phyloP scores from a whole-genome alignment of 768 basidiomycete genomes.

The Chalciporus piperatus region DNA sequence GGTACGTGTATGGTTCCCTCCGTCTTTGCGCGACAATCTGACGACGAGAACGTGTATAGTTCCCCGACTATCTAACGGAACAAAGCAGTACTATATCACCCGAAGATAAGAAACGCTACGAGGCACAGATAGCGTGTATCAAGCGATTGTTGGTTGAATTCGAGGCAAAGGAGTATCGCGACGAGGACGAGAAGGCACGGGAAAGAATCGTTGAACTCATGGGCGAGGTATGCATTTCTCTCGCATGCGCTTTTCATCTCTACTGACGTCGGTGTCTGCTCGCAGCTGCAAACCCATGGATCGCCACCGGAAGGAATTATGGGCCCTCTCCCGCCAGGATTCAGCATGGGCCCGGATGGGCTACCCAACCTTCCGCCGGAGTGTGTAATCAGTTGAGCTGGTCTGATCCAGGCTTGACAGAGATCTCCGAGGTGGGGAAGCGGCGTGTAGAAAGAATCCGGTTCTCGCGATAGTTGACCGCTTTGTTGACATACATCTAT shows the following conservation, averaged over 20 bases:
- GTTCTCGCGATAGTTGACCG: too few relatives aligned
- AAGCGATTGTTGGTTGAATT: constrained; percentile 61
- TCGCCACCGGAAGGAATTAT: constrained; percentile 80
- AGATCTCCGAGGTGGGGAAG: too few relatives aligned
- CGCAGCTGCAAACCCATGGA: constrained; percentile 64
- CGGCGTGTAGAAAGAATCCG: too few relatives aligned
- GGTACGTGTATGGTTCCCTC: constrained; percentile 1
- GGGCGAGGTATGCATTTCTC: constrained; percentile 52
- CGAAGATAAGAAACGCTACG: constrained; percentile 63
- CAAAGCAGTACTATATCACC: constrained; percentile 51
- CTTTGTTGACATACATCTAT: too few relatives aligned
- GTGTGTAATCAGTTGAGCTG: constrained; percentile 12
- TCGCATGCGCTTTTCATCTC: neutral
- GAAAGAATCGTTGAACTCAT: constrained; percentile 64
- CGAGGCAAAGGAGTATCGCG: constrained; percentile 56
- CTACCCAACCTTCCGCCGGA: constrained; percentile 42
- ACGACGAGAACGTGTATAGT: constrained; percentile 45
- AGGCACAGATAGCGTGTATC: constrained; percentile 57
- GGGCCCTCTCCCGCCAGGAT: constrained; percentile 78
- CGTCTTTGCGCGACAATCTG: neutral
- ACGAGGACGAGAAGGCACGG: constrained; percentile 46
- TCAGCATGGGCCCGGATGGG: constrained; percentile 53
- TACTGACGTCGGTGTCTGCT: neutral
- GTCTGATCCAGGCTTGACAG: neutral
- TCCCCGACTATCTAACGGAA: constrained; percentile 69